These are phyloP conservation scores for Candida tetrigidarum DNA, from an alignment of 1,139 yeast genomes.

Conservation along the genomic window DNA sequence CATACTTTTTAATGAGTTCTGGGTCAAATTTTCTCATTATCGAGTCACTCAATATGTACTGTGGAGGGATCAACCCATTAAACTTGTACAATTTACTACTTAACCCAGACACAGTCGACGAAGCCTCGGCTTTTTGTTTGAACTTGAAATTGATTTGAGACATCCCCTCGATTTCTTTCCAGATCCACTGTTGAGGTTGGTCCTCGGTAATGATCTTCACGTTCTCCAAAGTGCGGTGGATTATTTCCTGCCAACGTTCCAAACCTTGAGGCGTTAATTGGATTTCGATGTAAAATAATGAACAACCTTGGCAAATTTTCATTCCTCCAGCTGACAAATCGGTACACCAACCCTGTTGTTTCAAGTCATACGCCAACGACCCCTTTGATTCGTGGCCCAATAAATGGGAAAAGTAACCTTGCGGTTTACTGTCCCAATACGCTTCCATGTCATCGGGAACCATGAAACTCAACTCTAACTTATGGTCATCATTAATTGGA, in stretches of 20 bases:
- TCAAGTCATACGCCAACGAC: constrained; percentile 71
- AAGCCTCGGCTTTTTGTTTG: constrained; percentile 66
- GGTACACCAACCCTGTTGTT: constrained; percentile 76
- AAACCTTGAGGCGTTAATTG: constrained; percentile 81
- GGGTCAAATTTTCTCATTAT: constrained; percentile 65
- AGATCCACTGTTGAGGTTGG: constrained; percentile 65
- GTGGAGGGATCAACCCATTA: constrained; percentile 59
- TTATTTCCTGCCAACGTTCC: constrained; percentile 61
- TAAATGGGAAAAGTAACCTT: constrained; percentile 73
- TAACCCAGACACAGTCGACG: constrained; percentile 59
- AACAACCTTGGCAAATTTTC: constrained; percentile 70
- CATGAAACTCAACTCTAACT: constrained; percentile 67
- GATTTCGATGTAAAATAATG: constrained; percentile 66
- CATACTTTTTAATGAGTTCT: constrained; percentile 53
- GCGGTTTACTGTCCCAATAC: constrained; percentile 71
- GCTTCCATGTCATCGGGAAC: constrained; percentile 73
- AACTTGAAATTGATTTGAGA: constrained; percentile 61
- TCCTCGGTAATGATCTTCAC: constrained; percentile 53
- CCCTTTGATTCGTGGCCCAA: constrained; percentile 93
- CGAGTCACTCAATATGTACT: constrained; percentile 59
- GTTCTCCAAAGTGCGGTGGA: constrained; percentile 69
- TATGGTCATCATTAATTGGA: constrained; percentile 82
- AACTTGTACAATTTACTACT: constrained; percentile 48
- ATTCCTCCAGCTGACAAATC: constrained; percentile 76
- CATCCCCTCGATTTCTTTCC: constrained; percentile 52